Conservation (phyloP, 1,284 basidiomycete genomes). For the Leucoagaricus sp. region DNA sequence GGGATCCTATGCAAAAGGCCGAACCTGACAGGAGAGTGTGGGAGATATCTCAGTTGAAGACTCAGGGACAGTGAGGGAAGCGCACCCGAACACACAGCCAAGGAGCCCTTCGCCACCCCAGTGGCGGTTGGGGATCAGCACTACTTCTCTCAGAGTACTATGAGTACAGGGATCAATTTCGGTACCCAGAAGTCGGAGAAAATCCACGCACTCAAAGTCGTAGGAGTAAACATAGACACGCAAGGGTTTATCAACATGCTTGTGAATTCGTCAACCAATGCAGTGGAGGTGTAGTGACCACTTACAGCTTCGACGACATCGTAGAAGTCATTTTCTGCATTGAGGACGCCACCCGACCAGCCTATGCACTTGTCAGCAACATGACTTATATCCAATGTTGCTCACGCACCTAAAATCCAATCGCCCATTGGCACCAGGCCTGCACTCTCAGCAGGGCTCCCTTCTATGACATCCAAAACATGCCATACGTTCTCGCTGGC, state of each 20-base stretch:
- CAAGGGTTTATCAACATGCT: constrained; percentile 93
- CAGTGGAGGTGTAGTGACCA: constrained; percentile 17
- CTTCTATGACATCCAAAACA: constrained; percentile 94
- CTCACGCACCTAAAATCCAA: constrained; percentile 42
- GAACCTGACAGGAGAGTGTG: constrained; percentile 45
- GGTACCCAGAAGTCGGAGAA: background rate
- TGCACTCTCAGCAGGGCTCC: constrained; percentile 88
- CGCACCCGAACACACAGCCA: constrained; percentile 92
- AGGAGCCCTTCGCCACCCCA: constrained; percentile 96
- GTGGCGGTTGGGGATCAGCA: constrained; percentile 90
- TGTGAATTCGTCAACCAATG: constrained; percentile 7
- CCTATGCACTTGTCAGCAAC: constrained; percentile 47
- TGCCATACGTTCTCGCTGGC: constrained; percentile 97
- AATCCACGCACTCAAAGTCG: constrained; percentile 85
- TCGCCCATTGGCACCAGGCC: constrained; percentile 52
- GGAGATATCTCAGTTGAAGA: background rate
- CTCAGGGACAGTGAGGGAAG: constrained; percentile 15
- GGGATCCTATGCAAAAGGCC: constrained; percentile 92
- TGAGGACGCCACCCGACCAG: constrained; percentile 92
- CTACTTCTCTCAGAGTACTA: constrained; percentile 89
- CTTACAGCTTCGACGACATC: constrained; percentile 90
- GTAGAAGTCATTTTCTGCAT: constrained; percentile 96
- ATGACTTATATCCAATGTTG: background rate
- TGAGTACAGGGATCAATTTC: constrained; percentile 7
- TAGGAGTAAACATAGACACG: constrained; percentile 96